Evolutionary conservation across 1,284 basidiomycete genomes (phyloP), one percentile per base, ranked within the genome.

Genomic region (Salmacisia buchloeana): DNA sequence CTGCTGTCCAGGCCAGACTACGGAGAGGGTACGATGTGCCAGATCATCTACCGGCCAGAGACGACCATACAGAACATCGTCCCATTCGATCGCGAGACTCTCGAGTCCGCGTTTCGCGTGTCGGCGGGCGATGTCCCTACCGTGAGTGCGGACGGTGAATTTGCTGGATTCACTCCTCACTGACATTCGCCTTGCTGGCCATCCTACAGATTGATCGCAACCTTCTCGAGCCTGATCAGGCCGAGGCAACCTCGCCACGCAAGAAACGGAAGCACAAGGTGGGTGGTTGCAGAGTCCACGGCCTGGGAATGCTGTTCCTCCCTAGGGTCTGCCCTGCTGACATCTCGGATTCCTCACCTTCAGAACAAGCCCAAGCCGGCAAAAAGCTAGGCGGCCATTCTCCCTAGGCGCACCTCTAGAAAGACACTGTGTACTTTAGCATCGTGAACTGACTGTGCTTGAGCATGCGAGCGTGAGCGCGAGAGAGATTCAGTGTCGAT

Each of bases 201-300:
- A 18, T 13, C 18, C 18, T 43, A 7, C 33, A 61, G 66, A 72
- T 72, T 43, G 70, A 72, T 35, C 66, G 64, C 27, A 60, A 60
- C 1, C 39, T 68, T 31, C 57, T 72, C 31, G 70, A 72, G 21
- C 70, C 70, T 21, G 70, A 72, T 54, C 49, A 54, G 49, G 34
- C 27, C 46, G 70, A 72, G 12, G 66, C 69, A 57, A 65, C 68
- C 9, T 39, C 33, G 31, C 56, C 67, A 33, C 27, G 56, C 1
- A 61, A 59, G 39, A 67, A 63, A 4, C 66, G 60, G 35, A 69
- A 68, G 62, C 68, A 69, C 46, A 70, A 70, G 58, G 67, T 66
- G 29, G 63, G 57, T 25, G 46, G 7, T 18, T 25, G 29, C 54
- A 2, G 15, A 36, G 10, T 4, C 2, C 5, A 13, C 33, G 3